Evolutionary conservation across 2,329 filamentous ascomycete genomes (phyloP).

Genomic region (Nannizziopsis barbatae): DNA sequence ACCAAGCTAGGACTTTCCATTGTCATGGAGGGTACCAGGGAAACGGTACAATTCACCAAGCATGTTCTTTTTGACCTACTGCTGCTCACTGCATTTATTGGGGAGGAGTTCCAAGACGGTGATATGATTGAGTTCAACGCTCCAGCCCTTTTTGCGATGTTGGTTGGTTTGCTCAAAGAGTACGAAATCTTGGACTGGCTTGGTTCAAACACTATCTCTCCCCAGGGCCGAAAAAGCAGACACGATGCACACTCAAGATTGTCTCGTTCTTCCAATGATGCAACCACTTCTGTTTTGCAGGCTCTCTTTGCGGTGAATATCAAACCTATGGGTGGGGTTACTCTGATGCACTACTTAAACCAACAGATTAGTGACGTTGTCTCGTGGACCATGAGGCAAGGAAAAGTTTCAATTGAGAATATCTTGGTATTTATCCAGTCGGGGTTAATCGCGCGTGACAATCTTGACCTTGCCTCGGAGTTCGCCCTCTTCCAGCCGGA

Average conservation of each 20-base stretch:
- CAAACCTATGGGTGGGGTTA: conserved; percentile 30
- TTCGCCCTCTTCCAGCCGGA: conserved; percentile 55
- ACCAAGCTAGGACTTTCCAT: conserved; percentile 68
- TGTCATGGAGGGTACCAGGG: conserved; percentile 64
- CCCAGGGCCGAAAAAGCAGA: background rate
- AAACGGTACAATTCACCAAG: conserved; percentile 62
- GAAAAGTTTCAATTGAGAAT: conserved; percentile 45
- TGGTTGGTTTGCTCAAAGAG: conserved; percentile 60
- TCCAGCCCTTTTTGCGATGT: conserved; percentile 46
- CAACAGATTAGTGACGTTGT: conserved; percentile 36
- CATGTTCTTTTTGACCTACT: conserved; percentile 71
- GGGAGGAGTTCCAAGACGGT: conserved; percentile 65
- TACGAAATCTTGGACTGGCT: conserved; percentile 60
- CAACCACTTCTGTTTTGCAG: conserved; percentile 29
- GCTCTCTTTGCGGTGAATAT: conserved; percentile 37
- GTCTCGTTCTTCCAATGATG: conserved; percentile 11
- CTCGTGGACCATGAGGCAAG: conserved; percentile 41
- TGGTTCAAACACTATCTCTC: conserved; percentile 35
- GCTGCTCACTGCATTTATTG: conserved; percentile 73
- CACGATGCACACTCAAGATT: background rate
- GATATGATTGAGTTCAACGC: conserved; percentile 59
- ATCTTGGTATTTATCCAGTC: conserved; percentile 57
- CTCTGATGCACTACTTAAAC: conserved; percentile 35
- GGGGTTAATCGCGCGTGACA: conserved; percentile 56
- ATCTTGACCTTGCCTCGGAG: conserved; percentile 53